A percentile compares a stretch with the other conserved stretches of the same genome.
These are phyloP conservation scores for Trichoderma simmonsii DNA, from an alignment of 2,329 filamentous ascomycete genomes.

Conservation along the genomic window DNA sequence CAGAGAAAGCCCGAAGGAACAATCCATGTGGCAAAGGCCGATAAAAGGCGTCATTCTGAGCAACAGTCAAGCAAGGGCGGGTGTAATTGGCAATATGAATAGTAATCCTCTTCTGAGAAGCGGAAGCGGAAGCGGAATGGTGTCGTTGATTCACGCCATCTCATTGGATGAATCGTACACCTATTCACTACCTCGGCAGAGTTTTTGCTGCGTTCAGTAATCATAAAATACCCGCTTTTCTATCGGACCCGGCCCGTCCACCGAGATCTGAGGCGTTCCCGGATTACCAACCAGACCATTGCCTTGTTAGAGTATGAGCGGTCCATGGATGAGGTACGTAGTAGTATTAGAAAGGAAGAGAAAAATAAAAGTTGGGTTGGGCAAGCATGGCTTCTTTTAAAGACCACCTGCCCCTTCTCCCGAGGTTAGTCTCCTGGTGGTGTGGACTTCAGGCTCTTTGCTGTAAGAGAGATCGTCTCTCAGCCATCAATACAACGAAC, in stretches of 20 bases:
- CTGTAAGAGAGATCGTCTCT: not conserved
- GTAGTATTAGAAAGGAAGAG: not conserved
- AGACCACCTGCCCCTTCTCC: not conserved
- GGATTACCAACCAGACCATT: not conserved
- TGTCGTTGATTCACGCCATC: not conserved
- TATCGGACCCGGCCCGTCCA: constrained; percentile 4
- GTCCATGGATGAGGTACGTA: not conserved
- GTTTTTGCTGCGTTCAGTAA: not conserved
- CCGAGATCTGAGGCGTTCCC: not conserved
- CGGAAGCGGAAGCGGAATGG: not conserved
- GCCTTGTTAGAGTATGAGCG: not conserved
- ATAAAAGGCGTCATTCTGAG: not conserved
- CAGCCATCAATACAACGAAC: not conserved
- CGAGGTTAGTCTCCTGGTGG: not conserved
- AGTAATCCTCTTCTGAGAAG: not conserved
- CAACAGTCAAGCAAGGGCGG: not conserved
- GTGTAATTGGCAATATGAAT: not conserved
- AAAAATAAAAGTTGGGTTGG: not conserved
- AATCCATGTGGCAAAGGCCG: not conserved
- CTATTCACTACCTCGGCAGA: not conserved
- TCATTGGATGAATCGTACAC: not conserved
- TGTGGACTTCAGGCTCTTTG: not conserved
- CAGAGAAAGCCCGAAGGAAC: not conserved
- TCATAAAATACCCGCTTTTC: not conserved
- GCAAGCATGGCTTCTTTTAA: not conserved